Percentiles rank a stretch among this genome's conserved stretches.
Conservation (phyloP, 1,284 basidiomycete species). For the Malassezia brasiliensis region DNA sequence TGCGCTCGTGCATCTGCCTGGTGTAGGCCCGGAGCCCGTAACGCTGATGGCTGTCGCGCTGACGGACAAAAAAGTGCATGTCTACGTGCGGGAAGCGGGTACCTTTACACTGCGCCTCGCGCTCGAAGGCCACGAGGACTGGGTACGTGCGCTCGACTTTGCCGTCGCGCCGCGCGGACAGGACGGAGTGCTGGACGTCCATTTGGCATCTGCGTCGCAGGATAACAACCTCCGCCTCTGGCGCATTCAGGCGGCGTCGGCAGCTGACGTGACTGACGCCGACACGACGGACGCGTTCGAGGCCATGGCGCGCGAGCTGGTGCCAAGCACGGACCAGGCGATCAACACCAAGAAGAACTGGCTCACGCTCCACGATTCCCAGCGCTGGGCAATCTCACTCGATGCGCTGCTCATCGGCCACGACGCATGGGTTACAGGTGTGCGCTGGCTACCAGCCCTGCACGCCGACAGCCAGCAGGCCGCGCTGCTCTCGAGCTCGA, state of each 20-base stretch:
- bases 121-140: conserved; percentile 44
- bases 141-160: conserved; percentile 43
- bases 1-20: conserved; percentile 27
- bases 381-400: conserved; percentile 32
- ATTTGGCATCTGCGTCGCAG: conserved; percentile 38
- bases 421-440: conserved; percentile 40
- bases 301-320: conserved; percentile 29
- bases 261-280: background rate
- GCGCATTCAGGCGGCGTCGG: conserved; percentile 22
- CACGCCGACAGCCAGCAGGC: conserved; percentile 18
- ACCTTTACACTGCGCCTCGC: conserved; percentile 23
- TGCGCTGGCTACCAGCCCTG: conserved; percentile 32
- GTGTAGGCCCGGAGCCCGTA: background rate
- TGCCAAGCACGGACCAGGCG: conserved; percentile 19
- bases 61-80: conserved; percentile 33
- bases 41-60: conserved; percentile 32
- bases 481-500: conserved; percentile 39
- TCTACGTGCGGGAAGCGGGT: conserved; percentile 20
- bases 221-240: conserved; percentile 41
- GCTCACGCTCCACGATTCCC: conserved; percentile 15
- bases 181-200: background rate
- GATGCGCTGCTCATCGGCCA: conserved; percentile 44
- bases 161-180: conserved; percentile 14
- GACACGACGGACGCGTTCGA: conserved; percentile 32
- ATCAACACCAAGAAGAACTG: conserved; percentile 25